Base-by-base conservation (phyloP, 306 rosid species). In the Acacia melanoxylon region DNA sequence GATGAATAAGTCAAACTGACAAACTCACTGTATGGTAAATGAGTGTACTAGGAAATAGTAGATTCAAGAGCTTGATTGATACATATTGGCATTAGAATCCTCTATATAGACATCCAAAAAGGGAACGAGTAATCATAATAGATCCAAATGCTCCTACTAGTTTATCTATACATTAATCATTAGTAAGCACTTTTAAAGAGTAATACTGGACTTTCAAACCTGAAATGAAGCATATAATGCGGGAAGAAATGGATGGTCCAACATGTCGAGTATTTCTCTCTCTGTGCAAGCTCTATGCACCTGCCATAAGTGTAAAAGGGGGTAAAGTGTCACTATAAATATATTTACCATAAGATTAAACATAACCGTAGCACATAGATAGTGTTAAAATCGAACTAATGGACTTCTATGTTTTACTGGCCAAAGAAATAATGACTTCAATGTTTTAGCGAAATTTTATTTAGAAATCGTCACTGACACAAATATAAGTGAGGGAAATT, bases 201-300 rank as follows among this genome's bases (percentile, higher is more conserved):
- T 66, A 51, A 67, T 17, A 31, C 42, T 67, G 61, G 48, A 85
- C 35, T 56, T 82, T 51, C 90, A 82, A 52, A 95, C 99, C 99
- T 95, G 99, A 82, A 95, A 95, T 44, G 99, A 95, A 75, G 99
- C 99, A 83, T 95, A 95, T 58, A 95, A 75, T 72, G 96, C 97
- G 12, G 98, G 99, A 61, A 95, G 92, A 87, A 95, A 95, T 85
- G 99, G 99, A 81, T 95, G 99, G 81, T 95, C 99, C 93, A 95
- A 87, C 93, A 86, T 85, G 88, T 93, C 99, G 3, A 95, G 99
- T 81, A 95, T 93, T 86, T 95, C 96, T 83, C 99, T 93, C 85
- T 95, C 99, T 22, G 93, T 91, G 78, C 99, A 95, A 83, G 97
- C 98, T 89, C 99, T 92, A 80, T 95, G 99, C 85, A 93, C 99